phyloP scores from a whole-genome alignment of 306 rosid genomes.

The Cyclanthera cordifolia region DNA sequence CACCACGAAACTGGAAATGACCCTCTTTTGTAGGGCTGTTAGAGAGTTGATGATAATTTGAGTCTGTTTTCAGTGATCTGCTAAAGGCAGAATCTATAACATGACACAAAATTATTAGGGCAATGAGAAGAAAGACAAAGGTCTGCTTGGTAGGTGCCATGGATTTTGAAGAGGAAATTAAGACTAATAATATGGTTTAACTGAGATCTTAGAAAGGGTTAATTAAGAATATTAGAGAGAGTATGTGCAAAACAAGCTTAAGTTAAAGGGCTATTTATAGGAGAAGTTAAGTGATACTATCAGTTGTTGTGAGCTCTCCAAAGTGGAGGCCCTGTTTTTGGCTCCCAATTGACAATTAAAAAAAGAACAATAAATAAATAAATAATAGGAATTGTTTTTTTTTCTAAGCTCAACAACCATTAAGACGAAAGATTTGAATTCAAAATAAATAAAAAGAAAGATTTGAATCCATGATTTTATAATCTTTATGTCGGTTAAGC shows the following conservation, averaged over 20 bases:
- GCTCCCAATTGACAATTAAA: background rate
- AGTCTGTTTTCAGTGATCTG: background rate
- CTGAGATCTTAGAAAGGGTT: background rate
- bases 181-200: too few relatives aligned
- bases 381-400: too few relatives aligned
- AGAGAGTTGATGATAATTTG: background rate
- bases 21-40: background rate
- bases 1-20: background rate
- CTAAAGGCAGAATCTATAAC: background rate
- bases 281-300: background rate
- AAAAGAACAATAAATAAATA: too few relatives aligned
- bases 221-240: background rate
- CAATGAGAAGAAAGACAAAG: background rate
- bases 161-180: background rate
- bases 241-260: conserved; percentile 4
- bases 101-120: background rate
- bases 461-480: too few relatives aligned
- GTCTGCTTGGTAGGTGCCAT: conserved; percentile 7
- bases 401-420: too few relatives aligned
- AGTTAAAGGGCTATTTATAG: conserved; percentile 1
- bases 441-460: too few relatives aligned
- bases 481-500: too few relatives aligned
- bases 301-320: background rate
- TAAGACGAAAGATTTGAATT: too few relatives aligned
- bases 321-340: background rate